phyloP scores from a whole-genome alignment of 2,329 filamentous ascomycete species.

The Pseudogymnoascus destructans region DNA sequence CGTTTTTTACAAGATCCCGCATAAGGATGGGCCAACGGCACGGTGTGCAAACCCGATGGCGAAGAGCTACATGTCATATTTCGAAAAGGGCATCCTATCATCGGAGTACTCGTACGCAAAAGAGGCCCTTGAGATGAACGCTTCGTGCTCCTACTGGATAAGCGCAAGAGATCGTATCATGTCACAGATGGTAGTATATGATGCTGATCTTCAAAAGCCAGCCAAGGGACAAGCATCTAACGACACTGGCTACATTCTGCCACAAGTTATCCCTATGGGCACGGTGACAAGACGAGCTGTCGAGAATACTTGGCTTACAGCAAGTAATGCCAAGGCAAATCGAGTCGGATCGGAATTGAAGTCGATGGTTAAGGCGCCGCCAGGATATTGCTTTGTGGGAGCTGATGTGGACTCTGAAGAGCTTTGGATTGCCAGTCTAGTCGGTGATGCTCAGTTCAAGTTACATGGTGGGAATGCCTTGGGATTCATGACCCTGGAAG shows the following conservation, averaged over 20 bases:
- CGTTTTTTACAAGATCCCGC: conserved; percentile 83
- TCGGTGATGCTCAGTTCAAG: conserved; percentile 89
- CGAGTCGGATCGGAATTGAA: conserved; percentile 94
- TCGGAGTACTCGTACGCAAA: conserved; percentile 86
- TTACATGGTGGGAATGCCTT: conserved; percentile 94
- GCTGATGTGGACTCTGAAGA: conserved; percentile 97
- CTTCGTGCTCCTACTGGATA: conserved; percentile 98
- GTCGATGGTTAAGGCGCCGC: conserved; percentile 85
- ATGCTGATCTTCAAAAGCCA: conserved; percentile 40
- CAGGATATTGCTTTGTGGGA: conserved; percentile 86
- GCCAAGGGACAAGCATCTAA: conserved; percentile 16
- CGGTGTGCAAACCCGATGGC: conserved; percentile 80
- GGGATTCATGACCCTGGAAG: conserved; percentile 97
- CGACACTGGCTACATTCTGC: conserved; percentile 68
- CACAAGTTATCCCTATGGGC: conserved; percentile 95
- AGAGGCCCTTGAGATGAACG: conserved; percentile 95
- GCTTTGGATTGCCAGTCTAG: conserved; percentile 91
- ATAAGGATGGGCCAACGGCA: conserved; percentile 82
- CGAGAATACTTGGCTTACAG: conserved; percentile 96
- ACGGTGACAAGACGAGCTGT: conserved; percentile 90
- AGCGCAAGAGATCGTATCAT: conserved; percentile 85
- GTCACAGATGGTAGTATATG: conserved; percentile 90
- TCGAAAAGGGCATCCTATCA: conserved; percentile 75
- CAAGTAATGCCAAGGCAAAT: conserved; percentile 92
- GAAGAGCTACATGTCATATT: conserved; percentile 81